Percentiles rank a stretch among this genome's conserved stretches.
phyloP scores from a whole-genome alignment of 2,329 filamentous ascomycete species.

The Fusarium tupiense region DNA sequence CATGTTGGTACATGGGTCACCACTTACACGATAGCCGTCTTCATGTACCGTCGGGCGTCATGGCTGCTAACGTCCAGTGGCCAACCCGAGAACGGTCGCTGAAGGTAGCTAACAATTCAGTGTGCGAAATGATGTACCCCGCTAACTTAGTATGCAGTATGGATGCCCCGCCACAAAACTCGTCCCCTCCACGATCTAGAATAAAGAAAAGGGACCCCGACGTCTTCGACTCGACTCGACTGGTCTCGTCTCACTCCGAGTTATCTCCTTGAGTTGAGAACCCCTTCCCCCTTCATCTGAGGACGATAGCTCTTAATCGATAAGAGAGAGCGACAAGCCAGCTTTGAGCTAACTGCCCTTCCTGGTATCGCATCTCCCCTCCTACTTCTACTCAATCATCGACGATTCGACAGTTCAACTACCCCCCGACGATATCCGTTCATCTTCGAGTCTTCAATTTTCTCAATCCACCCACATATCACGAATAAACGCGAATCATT shows the following conservation, averaged over 20 bases:
- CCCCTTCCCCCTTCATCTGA: background rate
- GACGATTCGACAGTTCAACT: background rate
- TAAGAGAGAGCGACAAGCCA: conserved; percentile 5
- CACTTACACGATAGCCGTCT: conserved; percentile 29
- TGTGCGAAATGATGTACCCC: conserved; percentile 32
- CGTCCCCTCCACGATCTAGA: conserved; percentile 28
- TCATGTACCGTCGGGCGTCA: conserved; percentile 35
- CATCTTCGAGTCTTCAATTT: background rate
- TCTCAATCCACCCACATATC: background rate
- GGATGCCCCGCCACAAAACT: conserved; percentile 45
- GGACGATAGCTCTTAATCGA: background rate
- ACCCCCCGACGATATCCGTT: conserved; percentile 30
- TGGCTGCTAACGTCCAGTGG: conserved; percentile 14
- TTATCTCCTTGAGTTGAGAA: conserved; percentile 31
- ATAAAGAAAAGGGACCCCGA: conserved; percentile 12
- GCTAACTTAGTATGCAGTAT: conserved; percentile 12
- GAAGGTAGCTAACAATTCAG: background rate
- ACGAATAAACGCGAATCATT: background rate
- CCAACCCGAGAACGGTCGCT: conserved; percentile 34
- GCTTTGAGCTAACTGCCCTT: background rate
- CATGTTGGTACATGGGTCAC: conserved; percentile 35
- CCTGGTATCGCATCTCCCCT: conserved; percentile 6
- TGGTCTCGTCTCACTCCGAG: conserved; percentile 20
- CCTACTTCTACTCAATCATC: background rate
- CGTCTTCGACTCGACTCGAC: conserved; percentile 10